Percentiles rank a stretch among this genome's conserved stretches.
phyloP scores from a whole-genome alignment of 345 rosid genomes.

The Luvunga scandens region DNA sequence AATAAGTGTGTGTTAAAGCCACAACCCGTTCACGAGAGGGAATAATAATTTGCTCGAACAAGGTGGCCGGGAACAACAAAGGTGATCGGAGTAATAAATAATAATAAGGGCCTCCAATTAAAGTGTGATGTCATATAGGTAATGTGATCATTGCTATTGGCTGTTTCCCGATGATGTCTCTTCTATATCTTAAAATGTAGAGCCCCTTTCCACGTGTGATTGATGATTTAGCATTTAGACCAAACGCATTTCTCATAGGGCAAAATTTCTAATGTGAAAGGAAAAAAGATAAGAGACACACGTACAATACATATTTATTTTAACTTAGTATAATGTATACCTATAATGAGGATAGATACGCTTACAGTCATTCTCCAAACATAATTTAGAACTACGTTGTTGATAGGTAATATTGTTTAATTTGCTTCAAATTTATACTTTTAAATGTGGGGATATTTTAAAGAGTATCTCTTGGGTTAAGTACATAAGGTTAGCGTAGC shows the following conservation, averaged over 20 bases:
- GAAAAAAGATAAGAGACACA: not conserved
- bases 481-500: too few species aligned
- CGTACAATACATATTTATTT: not conserved
- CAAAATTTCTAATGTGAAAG: not conserved
- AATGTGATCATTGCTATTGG: conserved; percentile 18
- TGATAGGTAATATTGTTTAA: too few species aligned
- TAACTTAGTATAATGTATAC: not conserved
- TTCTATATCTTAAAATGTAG: not conserved
- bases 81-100: conserved; percentile 13
- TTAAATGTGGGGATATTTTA: too few species aligned
- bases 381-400: too few species aligned
- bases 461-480: too few species aligned
- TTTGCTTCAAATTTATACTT: too few species aligned
- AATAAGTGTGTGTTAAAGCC: not conserved
- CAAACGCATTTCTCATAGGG: conserved; percentile 22
- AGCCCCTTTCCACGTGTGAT: conserved; percentile 31
- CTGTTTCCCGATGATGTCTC: not conserved
- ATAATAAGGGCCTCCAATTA: not conserved
- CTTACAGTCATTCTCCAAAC: too few species aligned
- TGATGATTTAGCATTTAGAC: conserved; percentile 24
- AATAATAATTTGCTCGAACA: not conserved
- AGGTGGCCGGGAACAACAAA: not conserved
- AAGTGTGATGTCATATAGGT: conserved; percentile 23
- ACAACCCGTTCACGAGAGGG: not conserved
- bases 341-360: not conserved